A percentile compares a stretch with the other conserved stretches of the same genome.
Evolutionary conservation across 805 yeast genomes (phyloP).

Genomic region (Saturnispora gosingensis): DNA sequence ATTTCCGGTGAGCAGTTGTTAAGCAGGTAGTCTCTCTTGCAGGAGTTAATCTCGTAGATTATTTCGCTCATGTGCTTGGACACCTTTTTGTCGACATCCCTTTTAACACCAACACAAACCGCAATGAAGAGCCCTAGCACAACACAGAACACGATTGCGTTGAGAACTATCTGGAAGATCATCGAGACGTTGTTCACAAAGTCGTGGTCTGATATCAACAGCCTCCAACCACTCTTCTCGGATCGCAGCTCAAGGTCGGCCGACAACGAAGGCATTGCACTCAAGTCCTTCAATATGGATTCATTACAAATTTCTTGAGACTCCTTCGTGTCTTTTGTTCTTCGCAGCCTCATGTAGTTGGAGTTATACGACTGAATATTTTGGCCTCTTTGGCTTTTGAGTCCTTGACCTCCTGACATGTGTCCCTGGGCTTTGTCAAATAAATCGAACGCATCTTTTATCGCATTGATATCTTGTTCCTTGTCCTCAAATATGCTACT

Average conservation of each 20-base stretch:
- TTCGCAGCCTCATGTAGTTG: conserved; percentile 15
- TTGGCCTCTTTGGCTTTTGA: neutral
- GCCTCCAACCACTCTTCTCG: conserved; percentile 1
- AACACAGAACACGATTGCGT: conserved; percentile 18
- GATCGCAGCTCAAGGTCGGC: neutral
- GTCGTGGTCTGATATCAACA: conserved; percentile 21
- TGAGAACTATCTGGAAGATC: conserved; percentile 21
- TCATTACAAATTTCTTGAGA: neutral
- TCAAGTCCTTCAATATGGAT: neutral
- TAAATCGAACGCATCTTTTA: conserved; percentile 24
- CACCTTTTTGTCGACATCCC: conserved; percentile 64
- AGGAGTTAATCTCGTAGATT: conserved; percentile 52
- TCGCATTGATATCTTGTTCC: conserved; percentile 13
- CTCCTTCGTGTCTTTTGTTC: conserved; percentile 1
- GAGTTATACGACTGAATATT: neutral
- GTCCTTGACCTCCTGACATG: neutral
- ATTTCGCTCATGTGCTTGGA: conserved; percentile 53
- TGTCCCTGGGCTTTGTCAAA: conserved; percentile 16
- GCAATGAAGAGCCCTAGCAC: conserved; percentile 15
- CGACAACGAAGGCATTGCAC: neutral
- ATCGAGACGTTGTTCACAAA: conserved; percentile 21
- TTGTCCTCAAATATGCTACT: conserved; percentile 1
- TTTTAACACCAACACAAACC: conserved; percentile 21
- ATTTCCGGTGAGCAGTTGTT: conserved; percentile 61
- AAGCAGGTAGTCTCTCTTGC: conserved; percentile 58